phyloP scores from a whole-genome alignment of 2,329 filamentous ascomycete species.

The Colletotrichum tabaci region DNA sequence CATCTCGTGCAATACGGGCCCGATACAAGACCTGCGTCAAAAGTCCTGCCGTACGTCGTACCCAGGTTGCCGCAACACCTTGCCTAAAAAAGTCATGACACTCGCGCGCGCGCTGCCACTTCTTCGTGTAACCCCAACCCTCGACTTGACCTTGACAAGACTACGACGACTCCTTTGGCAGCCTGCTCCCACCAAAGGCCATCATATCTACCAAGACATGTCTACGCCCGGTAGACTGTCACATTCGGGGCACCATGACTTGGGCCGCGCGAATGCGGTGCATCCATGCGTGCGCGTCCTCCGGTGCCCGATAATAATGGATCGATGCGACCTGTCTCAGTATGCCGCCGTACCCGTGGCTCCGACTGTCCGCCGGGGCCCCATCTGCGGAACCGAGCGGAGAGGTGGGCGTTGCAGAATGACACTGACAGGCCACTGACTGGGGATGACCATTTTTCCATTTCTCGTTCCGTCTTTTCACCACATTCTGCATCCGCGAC shows the following conservation, averaged over 20 bases:
- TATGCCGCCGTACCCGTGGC: conserved; percentile 9
- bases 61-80: neutral
- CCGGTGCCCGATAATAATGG: conserved; percentile 24
- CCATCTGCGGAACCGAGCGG: conserved; percentile 24
- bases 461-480: conserved; percentile 8
- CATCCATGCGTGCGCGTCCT: conserved; percentile 13
- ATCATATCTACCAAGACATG: conserved; percentile 21
- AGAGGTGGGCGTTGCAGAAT: conserved; percentile 8
- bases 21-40: conserved; percentile 37
- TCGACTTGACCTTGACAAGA: neutral
- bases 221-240: conserved; percentile 19
- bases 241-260: conserved; percentile 15
- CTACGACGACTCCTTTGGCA: conserved; percentile 9
- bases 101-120: neutral
- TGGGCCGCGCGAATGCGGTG: neutral
- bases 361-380: conserved; percentile 19
- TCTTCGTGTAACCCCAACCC: conserved; percentile 34
- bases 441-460: conserved; percentile 3
- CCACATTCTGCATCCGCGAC: conserved; percentile 4
- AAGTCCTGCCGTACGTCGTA: conserved; percentile 16
- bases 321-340: conserved; percentile 18
- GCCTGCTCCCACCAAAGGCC: conserved; percentile 25
- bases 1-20: conserved; percentile 32
- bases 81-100: neutral
- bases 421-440: neutral